Evolutionary conservation across 306 rosid species (phyloP), one percentile per base, ranked within the genome.

Genomic region (Alnus glutinosa): DNA sequence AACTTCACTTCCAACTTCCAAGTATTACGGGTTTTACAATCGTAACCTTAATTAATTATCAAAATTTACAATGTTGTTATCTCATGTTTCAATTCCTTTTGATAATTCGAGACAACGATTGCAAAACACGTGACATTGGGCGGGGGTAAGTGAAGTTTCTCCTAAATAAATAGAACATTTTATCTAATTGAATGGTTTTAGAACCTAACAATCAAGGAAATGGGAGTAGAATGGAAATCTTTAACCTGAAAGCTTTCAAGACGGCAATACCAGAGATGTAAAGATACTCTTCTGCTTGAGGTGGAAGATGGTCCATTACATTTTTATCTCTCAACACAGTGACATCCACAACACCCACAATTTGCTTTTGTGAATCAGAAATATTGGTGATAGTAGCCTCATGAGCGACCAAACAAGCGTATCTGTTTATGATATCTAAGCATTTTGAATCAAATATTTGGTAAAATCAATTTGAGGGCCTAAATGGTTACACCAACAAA

Each of bases 231-330:
- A 74, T 36, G 11, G 51, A 64, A n/a, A 47, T 57, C 32, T 42
- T n/a, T 73, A 48, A 93, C 98, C 98, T 92, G 84, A 89, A 86
- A 77, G 36, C 82, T 71, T 82, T 78, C 61, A 85, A 79, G 73
- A 94, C 97, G 1, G 95, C 97, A 2, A 92, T 94, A 70, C 98
- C 97, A 32, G 97, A 87, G 6, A 94, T 75, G 77, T 91, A 94
- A 32, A 94, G 93, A 73, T 87, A 94, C 81, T 94, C 97, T 14
- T 80, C 67, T 32, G 84, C 88, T 10, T 81, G 85, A 4, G 79
- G 12, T 39, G 98, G 98, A 46, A 94, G 91, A 81, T 78, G 84
- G 7, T 86, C 78, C 71, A 86, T 83, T 34, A 94, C 91, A 49
- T 68, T 55, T 68, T 74, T 51, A 76, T 94, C 97, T 68, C 93